phyloP scores from a whole-genome alignment of 176 grass and related monocot species.

The Ampelocalamus luodianensis region DNA sequence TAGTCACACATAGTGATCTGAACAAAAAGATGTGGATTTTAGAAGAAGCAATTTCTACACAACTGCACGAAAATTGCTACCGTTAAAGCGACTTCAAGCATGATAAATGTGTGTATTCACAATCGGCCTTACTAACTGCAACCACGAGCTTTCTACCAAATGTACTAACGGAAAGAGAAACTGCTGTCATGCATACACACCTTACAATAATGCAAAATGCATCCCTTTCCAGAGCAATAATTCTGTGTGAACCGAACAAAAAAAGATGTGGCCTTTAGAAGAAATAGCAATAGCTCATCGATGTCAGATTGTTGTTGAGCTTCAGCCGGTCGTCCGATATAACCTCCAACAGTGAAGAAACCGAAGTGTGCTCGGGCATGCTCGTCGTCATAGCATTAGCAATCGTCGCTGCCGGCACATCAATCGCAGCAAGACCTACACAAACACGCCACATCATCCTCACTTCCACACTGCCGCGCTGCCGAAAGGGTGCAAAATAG shows the following conservation, averaged over 20 bases:
- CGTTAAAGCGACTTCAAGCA: neutral
- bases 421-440: slow-evolving; percentile 44
- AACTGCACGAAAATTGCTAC: neutral
- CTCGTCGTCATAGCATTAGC: slow-evolving; percentile 10
- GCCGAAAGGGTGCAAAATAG: neutral
- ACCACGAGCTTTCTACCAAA: neutral
- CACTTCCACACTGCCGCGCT: neutral
- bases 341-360: slow-evolving; percentile 68
- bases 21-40: neutral
- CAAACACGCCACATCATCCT: neutral
- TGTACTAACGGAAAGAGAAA: neutral
- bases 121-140: neutral
- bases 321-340: slow-evolving; percentile 65
- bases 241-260: neutral
- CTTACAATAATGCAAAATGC: neutral
- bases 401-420: slow-evolving; percentile 36
- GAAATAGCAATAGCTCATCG: slow-evolving; percentile 41
- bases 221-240: neutral
- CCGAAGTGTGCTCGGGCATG: slow-evolving; percentile 19
- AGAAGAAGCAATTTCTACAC: too few species aligned
- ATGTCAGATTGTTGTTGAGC: slow-evolving; percentile 77
- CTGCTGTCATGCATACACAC: neutral
- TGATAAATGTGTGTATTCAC: neutral
- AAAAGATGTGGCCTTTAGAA: neutral
- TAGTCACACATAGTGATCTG: neutral